Conservation (phyloP, 106 monocot species). For the Phalaenopsis equestris region DNA sequence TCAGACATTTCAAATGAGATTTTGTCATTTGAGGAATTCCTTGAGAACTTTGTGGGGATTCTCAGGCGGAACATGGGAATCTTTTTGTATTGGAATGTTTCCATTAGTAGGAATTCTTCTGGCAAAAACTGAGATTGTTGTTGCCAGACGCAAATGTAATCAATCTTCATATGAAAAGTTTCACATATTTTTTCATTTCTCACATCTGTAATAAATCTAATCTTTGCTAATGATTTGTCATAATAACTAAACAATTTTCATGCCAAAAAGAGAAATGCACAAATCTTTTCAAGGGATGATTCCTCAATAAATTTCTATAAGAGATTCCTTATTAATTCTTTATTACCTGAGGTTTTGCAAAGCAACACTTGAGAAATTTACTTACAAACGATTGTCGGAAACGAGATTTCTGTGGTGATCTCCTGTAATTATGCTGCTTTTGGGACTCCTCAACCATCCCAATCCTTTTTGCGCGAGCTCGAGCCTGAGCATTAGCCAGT, state of each 20-base stretch:
- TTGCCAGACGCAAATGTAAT: no score
- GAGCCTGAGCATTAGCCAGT: constrained; percentile 32
- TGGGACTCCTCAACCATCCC: constrained; percentile 18
- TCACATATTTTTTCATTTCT: not conserved
- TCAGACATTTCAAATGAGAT: not conserved
- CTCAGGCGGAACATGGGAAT: not conserved
- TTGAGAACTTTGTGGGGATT: not conserved
- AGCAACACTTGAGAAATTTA: not conserved
- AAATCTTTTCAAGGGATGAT: no score
- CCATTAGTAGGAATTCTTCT: not conserved
- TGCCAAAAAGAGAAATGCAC: not conserved
- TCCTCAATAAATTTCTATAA: no score
- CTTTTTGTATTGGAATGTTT: not conserved
- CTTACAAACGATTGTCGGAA: constrained; percentile 40
- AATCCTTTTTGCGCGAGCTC: constrained; percentile 32
- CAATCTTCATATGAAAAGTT: not conserved
- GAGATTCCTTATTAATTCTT: not conserved
- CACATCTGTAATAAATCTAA: not conserved
- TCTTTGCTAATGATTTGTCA: not conserved
- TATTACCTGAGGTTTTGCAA: not conserved
- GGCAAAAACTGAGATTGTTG: not conserved
- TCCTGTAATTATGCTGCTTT: constrained; percentile 12
- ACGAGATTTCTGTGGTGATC: constrained; percentile 33
- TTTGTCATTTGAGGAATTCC: not conserved
- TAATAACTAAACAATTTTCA: not conserved